phyloP scores from a whole-genome alignment of 75 land plant species.

The Selaginella moellendorffii region DNA sequence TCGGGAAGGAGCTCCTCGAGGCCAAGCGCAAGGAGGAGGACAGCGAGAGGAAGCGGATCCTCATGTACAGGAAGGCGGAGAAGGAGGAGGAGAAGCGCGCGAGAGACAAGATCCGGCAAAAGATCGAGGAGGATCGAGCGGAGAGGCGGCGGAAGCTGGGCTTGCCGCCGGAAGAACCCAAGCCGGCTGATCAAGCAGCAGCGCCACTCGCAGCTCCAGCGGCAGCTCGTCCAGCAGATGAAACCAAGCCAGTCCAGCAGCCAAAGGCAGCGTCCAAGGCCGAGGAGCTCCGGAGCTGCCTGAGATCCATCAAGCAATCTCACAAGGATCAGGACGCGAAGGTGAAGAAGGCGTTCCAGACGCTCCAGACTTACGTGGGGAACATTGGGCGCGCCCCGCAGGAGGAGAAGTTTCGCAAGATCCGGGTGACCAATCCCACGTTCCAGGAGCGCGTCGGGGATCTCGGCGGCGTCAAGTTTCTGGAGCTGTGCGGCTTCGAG shows the following conservation, averaged over 20 bases:
- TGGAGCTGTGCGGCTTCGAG: constrained; percentile 73
- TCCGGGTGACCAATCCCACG: constrained; percentile 61
- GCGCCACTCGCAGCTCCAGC: constrained; percentile 22
- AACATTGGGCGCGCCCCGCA: constrained; percentile 66
- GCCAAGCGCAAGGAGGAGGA: constrained; percentile 89
- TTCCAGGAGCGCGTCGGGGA: constrained; percentile 39
- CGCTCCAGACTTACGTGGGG: constrained; percentile 64
- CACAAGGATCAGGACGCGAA: constrained; percentile 95
- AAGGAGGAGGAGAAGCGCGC: constrained; percentile 96
- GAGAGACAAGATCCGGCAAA: constrained; percentile 69
- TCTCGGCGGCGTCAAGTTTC: constrained; percentile 62
- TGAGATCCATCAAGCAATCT: constrained; percentile 59
- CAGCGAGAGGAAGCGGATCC: constrained; percentile 42
- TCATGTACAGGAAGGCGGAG: constrained; percentile 64
- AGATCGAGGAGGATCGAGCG: constrained; percentile 90
- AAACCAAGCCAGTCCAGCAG: constrained; percentile 24
- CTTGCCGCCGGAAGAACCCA: constrained; percentile 70
- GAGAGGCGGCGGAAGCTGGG: constrained; percentile 89
- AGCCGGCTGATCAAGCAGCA: constrained; percentile 14
- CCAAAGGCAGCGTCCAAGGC: constrained; percentile 59
- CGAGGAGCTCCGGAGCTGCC: constrained; percentile 77
- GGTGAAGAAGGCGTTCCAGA: constrained; percentile 87
- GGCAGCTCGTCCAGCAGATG: not conserved
- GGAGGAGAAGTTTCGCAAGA: constrained; percentile 88
- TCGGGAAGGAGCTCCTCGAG: constrained; percentile 78